Evolutionary conservation across 2,329 filamentous ascomycete species (phyloP), one percentile per base, ranked within the genome.

Genomic region (Neonectria magnoliae): DNA sequence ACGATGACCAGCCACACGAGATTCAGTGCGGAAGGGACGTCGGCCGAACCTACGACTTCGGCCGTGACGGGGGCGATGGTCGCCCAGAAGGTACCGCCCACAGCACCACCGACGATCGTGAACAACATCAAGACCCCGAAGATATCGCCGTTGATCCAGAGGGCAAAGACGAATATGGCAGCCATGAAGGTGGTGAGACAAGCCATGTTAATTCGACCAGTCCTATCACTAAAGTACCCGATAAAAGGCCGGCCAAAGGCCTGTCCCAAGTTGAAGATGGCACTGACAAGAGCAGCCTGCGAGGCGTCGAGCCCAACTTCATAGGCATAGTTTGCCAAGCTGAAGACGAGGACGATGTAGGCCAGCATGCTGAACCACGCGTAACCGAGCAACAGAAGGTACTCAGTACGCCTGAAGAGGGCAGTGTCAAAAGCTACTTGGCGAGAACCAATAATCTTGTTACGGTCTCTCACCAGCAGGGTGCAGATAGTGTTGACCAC

Each of bases 271-370:
- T 93, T 94, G 71, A 94, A 85, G 41, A 94, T 78, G 5, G 92
- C 92, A n/a, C 88, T 90, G 50, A 93, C 84, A 16, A 93, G 82
- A 0, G 89, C 89, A 7, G 90, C 92, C 73, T 94, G 88, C 5
- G 86, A 83, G 2, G 91, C 82, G 1, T 84, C 83, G 31, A 94
- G 84, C 1, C 92, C 92, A 47, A 94, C 86, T 5, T 84, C 85
- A 60, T 86, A 84, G 41, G 90, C 90, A 73, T 93, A 95, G 75
- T 90, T 92, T 14, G 92, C 89, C 50, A 94, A 80, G 11, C 88
- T 91, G 78, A 94, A 95, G 48, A 94, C 84, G n/a, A 94, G 83
- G 5, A 93, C 90, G 27, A 92, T 84, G 71, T 95, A 95, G 5
- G 86, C 91, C 14, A 95, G 80, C 79, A 94, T 88, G 64, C 86